phyloP scores from a whole-genome alignment of 148 eudicot genomes.

The Polygonum aviculare region DNA sequence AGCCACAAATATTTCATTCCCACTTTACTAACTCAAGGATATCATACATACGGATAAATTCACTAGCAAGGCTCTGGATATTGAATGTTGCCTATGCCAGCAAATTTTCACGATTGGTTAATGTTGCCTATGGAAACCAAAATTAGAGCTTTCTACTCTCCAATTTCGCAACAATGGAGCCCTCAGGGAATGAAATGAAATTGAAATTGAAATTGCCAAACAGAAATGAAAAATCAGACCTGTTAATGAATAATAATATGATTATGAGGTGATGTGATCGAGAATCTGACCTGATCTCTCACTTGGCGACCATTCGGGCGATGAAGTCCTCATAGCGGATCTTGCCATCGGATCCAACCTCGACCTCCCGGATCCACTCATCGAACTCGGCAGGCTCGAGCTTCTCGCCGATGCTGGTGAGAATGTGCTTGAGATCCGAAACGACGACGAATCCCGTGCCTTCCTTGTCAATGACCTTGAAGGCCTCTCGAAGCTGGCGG shows the following conservation, averaged over 20 bases:
- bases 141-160: background rate
- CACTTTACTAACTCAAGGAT: background rate
- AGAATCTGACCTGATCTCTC: conserved; percentile 14
- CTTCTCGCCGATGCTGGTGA: conserved; percentile 90
- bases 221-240: background rate
- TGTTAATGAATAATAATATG: no score
- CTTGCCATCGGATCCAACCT: conserved; percentile 82
- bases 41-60: background rate
- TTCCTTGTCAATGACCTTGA: conserved; percentile 86
- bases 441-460: conserved; percentile 72
- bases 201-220: background rate
- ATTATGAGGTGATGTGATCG: background rate
- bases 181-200: no score
- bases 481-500: conserved; percentile 81
- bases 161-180: no score
- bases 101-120: background rate
- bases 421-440: conserved; percentile 76
- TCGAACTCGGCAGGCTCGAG: conserved; percentile 90
- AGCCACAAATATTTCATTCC: background rate
- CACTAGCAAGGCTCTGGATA: background rate
- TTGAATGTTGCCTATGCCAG: background rate
- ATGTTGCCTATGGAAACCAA: background rate
- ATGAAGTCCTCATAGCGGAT: conserved; percentile 68
- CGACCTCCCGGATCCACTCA: conserved; percentile 97
- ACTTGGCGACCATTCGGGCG: conserved; percentile 57